Evolutionary conservation across 257 asterid genomes (phyloP), one percentile per base, ranked within the genome.

Genomic region (Penstemon davidsonii): DNA sequence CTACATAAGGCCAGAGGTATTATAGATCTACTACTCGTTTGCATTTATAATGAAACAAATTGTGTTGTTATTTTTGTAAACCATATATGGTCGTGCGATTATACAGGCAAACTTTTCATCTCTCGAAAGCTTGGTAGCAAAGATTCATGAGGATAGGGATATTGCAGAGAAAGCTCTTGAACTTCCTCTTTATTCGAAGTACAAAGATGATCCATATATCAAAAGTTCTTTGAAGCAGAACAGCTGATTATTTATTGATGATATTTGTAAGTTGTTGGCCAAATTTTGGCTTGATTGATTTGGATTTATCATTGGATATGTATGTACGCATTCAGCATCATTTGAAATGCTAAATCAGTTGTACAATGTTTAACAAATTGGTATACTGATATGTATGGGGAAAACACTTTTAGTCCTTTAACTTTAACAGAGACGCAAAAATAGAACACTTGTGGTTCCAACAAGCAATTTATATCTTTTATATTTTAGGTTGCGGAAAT

Each of bases 1-100:
- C 76, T 90, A 93, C 66, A 76, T 93, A 74, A 77, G 99, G 41
- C 87, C 99, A 0, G 97, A 93, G 99, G 99, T 91, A 85, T 63
- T 18, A 33, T 41, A 46, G 33, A 1, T 25, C 4, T 13, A 37
- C 4, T 55, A 65, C 9, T 45, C 36, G 6, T 40, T 40, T 41
- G 7, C 39, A 37, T 52, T 41, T 8, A 36, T 40, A 43, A 46
- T 25, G 57, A 6, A 10, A 36, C 25, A 13, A 42, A 5, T 10
- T 0, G 5, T 53, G 10, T 33, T 9, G 7, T 13, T 54, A 12
- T 55, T 56, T 41, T 7, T 45, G 50, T 40, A 55, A 59, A 42
- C 68, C 60, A 59, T 12, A 19, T 3, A 0, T 43, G 55, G 63
- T 15, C 46, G 51, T 63, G 13, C 44, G 33, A 68, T 42, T 33